Evolutionary conservation across 2,329 filamentous ascomycete genomes (phyloP).

Genomic region (Epichloe amarillans): DNA sequence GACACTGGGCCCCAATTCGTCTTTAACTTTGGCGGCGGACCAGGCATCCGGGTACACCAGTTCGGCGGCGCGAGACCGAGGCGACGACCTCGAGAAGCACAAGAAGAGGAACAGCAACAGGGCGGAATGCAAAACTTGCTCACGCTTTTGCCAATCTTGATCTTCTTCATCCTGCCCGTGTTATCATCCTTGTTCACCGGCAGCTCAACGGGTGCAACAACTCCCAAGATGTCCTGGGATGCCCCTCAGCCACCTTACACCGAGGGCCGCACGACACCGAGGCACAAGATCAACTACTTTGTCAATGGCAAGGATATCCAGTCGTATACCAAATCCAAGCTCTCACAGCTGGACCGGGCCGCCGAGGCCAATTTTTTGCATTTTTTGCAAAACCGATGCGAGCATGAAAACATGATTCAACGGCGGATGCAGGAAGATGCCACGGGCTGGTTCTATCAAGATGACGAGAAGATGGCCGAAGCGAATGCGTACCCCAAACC

Average conservation of each 20-base stretch:
- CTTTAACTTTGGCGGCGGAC: slow-evolving; percentile 86
- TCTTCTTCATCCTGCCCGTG: slow-evolving; percentile 78
- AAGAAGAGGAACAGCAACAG: slow-evolving; percentile 35
- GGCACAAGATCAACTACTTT: slow-evolving; percentile 68
- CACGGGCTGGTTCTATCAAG: slow-evolving; percentile 75
- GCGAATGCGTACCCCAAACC: slow-evolving; percentile 43
- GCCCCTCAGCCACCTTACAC: slow-evolving; percentile 57
- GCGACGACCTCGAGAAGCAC: slow-evolving; percentile 56
- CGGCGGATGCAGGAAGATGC: slow-evolving; percentile 62
- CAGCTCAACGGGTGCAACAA: slow-evolving; percentile 23
- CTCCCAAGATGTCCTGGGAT: slow-evolving; percentile 69
- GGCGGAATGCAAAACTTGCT: slow-evolving; percentile 47
- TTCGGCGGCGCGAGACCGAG: slow-evolving; percentile 74
- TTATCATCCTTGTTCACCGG: slow-evolving; percentile 67
- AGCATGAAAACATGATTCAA: slow-evolving; percentile 54
- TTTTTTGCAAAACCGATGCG: slow-evolving; percentile 57
- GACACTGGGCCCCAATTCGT: slow-evolving; percentile 78
- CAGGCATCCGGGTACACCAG: slow-evolving; percentile 86
- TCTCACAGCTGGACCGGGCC: slow-evolving; percentile 59
- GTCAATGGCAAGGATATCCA: slow-evolving; percentile 68
- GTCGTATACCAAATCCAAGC: slow-evolving; percentile 54
- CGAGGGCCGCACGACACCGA: slow-evolving; percentile 54
- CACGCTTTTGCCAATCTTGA: slow-evolving; percentile 72
- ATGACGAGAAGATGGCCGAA: slow-evolving; percentile 63
- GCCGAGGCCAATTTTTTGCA: slow-evolving; percentile 65